Evolutionary conservation across 2,329 filamentous ascomycete genomes (phyloP).

Genomic region (Exserohilum rostratum): DNA sequence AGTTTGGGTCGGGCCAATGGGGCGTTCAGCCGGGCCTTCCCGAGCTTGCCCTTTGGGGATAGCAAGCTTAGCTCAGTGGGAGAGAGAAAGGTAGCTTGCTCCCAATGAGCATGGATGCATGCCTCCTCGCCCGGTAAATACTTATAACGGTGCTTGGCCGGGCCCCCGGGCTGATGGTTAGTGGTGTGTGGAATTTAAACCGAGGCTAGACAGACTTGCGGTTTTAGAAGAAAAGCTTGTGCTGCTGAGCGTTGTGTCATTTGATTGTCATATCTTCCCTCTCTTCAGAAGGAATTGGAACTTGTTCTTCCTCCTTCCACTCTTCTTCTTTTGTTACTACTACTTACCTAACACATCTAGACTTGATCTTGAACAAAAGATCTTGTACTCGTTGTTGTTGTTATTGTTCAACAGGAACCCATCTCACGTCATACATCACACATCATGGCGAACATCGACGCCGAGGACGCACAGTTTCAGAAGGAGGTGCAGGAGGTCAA

Average conservation of each 20-base stretch:
- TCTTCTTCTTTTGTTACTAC: not conserved
- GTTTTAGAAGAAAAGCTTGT: too few relatives aligned
- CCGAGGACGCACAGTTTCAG: conserved; percentile 76
- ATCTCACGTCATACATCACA: not conserved
- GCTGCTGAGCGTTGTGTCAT: conserved; percentile 7
- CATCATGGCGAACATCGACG: conserved; percentile 54
- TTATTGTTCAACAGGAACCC: not conserved
- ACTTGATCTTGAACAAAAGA: not conserved
- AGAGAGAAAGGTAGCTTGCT: conserved; percentile 13
- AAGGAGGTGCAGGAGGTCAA: conserved; percentile 87
- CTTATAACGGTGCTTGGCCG: conserved; percentile 41
- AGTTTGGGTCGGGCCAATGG: conserved; percentile 44
- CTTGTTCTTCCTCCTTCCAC: not conserved
- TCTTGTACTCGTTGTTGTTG: not conserved
- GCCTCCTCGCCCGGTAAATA: conserved; percentile 18
- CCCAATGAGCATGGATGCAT: conserved; percentile 10
- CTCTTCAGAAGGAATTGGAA: conserved; percentile 8
- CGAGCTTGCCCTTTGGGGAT: conserved; percentile 30
- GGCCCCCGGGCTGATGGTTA: conserved; percentile 20
- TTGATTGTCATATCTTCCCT: conserved; percentile 29
- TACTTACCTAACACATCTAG: not conserved
- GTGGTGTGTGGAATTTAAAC: conserved; percentile 11
- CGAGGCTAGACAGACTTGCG: conserved; percentile 29
- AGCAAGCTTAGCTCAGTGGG: too few relatives aligned
- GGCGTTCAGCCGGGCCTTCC: conserved; percentile 41